Conservation (phyloP, 768 basidiomycete genomes). For the Candolleomyces eurysporus region DNA sequence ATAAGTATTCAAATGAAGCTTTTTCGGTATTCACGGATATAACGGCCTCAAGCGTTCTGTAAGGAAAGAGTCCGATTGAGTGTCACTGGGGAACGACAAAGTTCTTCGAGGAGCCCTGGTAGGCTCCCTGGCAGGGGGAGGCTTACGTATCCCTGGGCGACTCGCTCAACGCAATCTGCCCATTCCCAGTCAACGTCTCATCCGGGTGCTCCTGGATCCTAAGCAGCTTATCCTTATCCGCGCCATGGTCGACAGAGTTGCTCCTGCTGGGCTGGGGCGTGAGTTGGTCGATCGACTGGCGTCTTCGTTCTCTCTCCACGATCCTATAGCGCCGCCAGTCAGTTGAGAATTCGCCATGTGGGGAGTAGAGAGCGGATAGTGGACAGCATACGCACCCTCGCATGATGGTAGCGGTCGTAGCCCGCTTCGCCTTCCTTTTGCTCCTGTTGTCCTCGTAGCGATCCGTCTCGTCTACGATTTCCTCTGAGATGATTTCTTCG, state of each 20-base stretch:
- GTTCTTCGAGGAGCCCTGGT: too few species aligned
- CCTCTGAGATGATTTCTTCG: slow-evolving; percentile 92
- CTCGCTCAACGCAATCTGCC: slow-evolving; percentile 11
- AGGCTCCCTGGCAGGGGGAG: too few species aligned
- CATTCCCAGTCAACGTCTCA: neutral
- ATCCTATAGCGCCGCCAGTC: neutral
- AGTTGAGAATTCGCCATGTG: slow-evolving; percentile 21
- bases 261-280: slow-evolving; percentile 30
- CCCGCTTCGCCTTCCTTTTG: slow-evolving; percentile 68
- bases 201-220: neutral
- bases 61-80: too few species aligned
- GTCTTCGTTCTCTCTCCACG: slow-evolving; percentile 28
- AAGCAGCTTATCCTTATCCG: neutral
- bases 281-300: slow-evolving; percentile 30
- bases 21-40: too few species aligned
- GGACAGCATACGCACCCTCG: slow-evolving; percentile 49
- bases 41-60: too few species aligned
- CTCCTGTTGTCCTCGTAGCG: slow-evolving; percentile 84
- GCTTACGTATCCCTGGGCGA: slow-evolving; percentile 13
- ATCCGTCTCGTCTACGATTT: slow-evolving; percentile 95
- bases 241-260: neutral
- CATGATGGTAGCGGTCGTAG: slow-evolving; percentile 76
- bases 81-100: too few species aligned
- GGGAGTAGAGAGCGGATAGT: slow-evolving; percentile 1
- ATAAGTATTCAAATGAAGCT: too few species aligned